Evolutionary conservation across 805 yeast species (phyloP).

Genomic region (Myxozyma melibiosi): DNA sequence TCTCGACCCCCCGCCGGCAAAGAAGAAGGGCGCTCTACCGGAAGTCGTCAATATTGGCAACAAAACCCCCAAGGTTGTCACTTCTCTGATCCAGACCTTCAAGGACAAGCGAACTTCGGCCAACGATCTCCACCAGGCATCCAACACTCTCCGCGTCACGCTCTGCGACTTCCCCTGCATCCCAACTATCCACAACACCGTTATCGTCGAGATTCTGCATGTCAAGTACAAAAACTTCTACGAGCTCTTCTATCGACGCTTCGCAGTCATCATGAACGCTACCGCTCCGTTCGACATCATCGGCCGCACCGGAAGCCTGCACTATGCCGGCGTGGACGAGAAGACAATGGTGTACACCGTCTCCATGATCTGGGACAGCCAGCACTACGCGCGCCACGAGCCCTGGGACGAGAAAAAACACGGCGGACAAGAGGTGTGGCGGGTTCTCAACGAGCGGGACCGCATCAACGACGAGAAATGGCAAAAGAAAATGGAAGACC

Average conservation of each 20-base stretch:
- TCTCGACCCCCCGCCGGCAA: neutral
- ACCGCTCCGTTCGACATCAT: conserved; percentile 29
- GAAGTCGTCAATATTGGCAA: neutral
- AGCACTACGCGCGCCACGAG: conserved; percentile 6
- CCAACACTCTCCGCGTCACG: conserved; percentile 26
- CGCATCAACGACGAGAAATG: neutral
- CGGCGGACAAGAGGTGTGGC: conserved; percentile 15
- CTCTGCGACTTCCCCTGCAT: conserved; percentile 30
- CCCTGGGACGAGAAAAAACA: conserved; percentile 20
- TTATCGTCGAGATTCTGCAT: conserved; percentile 21
- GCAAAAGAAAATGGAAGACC: neutral
- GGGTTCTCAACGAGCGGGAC: neutral
- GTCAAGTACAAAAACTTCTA: conserved; percentile 15
- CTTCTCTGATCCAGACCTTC: neutral
- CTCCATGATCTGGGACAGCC: conserved; percentile 21
- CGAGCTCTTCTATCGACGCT: conserved; percentile 21
- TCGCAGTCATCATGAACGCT: conserved; percentile 21
- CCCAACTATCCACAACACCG: conserved; percentile 30
- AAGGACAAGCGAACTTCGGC: neutral
- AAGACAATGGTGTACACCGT: conserved; percentile 22
- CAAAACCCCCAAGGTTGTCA: conserved; percentile 2
- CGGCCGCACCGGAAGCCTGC: conserved; percentile 20
- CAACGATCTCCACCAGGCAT: conserved; percentile 22
- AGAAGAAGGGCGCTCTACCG: neutral
- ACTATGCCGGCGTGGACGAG: conserved; percentile 20